phyloP scores from a whole-genome alignment of 1,284 basidiomycete genomes.

The Prillingera fragicola region DNA sequence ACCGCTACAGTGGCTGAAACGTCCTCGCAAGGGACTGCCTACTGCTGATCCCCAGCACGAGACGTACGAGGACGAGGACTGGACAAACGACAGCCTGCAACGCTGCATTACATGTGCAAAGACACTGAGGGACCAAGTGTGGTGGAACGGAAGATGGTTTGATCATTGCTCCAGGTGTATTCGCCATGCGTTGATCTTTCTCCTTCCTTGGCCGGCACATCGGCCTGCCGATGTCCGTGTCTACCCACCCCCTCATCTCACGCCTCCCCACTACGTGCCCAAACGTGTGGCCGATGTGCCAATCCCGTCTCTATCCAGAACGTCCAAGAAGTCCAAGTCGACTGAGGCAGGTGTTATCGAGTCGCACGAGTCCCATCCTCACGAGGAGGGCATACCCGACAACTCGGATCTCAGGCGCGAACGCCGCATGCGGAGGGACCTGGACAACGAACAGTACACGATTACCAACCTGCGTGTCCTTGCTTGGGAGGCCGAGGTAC shows the following conservation, averaged over 20 bases:
- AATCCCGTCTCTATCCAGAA: constrained; percentile 31
- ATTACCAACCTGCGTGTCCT: constrained; percentile 23
- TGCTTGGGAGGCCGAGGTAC: constrained; percentile 25
- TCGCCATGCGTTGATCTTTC: constrained; percentile 43
- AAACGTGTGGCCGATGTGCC: constrained; percentile 27
- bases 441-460: constrained; percentile 25
- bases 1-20: constrained; percentile 21
- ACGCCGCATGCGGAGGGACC: constrained; percentile 15
- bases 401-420: constrained; percentile 3
- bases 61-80: constrained; percentile 9
- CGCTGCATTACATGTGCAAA: constrained; percentile 39
- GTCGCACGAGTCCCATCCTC: constrained; percentile 6
- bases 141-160: constrained; percentile 32
- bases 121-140: constrained; percentile 31
- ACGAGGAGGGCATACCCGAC: constrained; percentile 1
- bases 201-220: constrained; percentile 40
- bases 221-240: constrained; percentile 25
- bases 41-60: too few species aligned
- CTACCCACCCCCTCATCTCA: constrained; percentile 35
- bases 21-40: constrained; percentile 2
- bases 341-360: constrained; percentile 4
- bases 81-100: constrained; percentile 11
- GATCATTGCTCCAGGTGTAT: constrained; percentile 40
- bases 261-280: constrained; percentile 28
- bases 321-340: constrained; percentile 20